Evolutionary conservation across 176 grass and related monocot species (phyloP), one percentile per base, ranked within the genome.

Genomic region (Oryza meyeriana): DNA sequence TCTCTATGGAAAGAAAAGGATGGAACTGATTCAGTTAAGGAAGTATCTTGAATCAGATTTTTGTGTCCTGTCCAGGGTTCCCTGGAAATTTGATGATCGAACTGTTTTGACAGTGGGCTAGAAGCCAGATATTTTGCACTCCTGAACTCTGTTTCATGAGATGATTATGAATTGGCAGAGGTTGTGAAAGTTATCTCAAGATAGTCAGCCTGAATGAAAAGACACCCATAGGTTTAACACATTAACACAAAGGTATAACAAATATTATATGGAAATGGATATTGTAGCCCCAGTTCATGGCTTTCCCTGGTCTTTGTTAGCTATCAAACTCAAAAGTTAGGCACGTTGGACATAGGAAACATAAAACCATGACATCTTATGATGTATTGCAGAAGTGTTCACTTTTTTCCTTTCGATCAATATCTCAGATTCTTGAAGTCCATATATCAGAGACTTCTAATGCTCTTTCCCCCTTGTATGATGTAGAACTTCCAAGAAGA

Each of bases 401-500:
- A n/a, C 35, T 17, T 35, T 74, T 59, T 2, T 12, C 42, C 1
- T 45, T 45, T 61, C 32, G 58, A 31, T 69, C 78, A n/a, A 40
- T 41, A 72, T 47, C 44, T 58, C 17, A 69, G 44, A 62, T 74
- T 74, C 25, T 30, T 79, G 52, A 35, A 71, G 36, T 80, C 52
- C 65, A 74, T 32, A 67, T 44, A 52, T 63, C 52, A 57, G 8
- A 57, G 38, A 26, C 45, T 38, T 24, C 35, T 38, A 68, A 30
- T 88, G 50, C 75, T 45, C 10, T 27, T 64, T 64, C 29, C 67
- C 13, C 26, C 27, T 66, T 11, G 4, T 32, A 72, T 30, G 4
- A 11, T 30, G 57, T 32, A 61, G 33, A 71, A 71, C 17, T 59
- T 39, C 48, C 52, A 69, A 55, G 35, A n/a, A 8, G 24, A 4